Evolutionary conservation across 1,284 basidiomycete genomes (phyloP).

Genomic region (Moesziomyces antarcticus): DNA sequence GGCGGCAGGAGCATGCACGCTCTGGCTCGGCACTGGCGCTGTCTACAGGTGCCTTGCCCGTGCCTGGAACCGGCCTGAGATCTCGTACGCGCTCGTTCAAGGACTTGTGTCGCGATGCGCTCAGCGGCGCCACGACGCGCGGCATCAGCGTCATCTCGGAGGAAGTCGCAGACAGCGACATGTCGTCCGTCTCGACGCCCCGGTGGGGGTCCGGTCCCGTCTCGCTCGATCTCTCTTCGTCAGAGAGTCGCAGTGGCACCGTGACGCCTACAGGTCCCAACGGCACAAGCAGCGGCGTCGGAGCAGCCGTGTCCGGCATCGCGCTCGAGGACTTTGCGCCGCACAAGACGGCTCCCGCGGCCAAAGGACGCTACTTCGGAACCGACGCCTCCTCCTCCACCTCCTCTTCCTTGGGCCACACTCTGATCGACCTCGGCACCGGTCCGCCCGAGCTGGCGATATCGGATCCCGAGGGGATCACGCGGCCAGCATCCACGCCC

Average conservation of each 20-base stretch:
- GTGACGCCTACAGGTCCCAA: constrained; percentile 30
- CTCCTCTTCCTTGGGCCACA: constrained; percentile 14
- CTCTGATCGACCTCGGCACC: constrained; percentile 31
- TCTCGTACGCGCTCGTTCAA: constrained; percentile 42
- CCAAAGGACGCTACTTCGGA: constrained; percentile 37
- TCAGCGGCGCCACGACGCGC: constrained; percentile 12
- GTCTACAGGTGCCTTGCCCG: constrained; percentile 32
- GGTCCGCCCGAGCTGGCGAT: constrained; percentile 32
- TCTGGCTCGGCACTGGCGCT: constrained; percentile 16
- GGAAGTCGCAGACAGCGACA: constrained; percentile 24
- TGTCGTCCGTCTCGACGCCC: constrained; percentile 22
- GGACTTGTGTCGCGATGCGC: constrained; percentile 37
- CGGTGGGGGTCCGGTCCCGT: constrained; percentile 26
- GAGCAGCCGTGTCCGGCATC: constrained; percentile 8
- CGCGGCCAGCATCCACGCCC: constrained; percentile 35
- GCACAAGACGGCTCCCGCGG: constrained; percentile 1
- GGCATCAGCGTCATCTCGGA: constrained; percentile 29
- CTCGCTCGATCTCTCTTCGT: constrained; percentile 24
- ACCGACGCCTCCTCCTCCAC: constrained; percentile 6
- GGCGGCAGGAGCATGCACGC: not conserved
- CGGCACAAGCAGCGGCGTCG: not conserved
- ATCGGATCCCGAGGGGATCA: constrained; percentile 34
- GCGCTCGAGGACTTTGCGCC: constrained; percentile 25
- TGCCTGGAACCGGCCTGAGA: constrained; percentile 26
- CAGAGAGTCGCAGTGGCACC: constrained; percentile 27